Conservation (phyloP, 768 basidiomycete species). For the Collybia nuda region DNA sequence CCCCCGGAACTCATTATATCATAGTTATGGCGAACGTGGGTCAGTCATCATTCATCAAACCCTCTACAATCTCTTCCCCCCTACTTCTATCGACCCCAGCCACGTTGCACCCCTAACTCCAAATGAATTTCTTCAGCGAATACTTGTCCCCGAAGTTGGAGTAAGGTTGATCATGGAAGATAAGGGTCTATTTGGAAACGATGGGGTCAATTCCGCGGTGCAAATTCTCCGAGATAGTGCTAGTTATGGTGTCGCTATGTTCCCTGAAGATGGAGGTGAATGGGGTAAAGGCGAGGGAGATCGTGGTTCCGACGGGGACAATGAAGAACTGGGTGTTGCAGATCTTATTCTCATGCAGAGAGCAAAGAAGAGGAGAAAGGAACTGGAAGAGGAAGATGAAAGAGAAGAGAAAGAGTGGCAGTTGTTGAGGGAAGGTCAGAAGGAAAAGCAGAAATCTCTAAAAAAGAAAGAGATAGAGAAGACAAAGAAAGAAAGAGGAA, state of each 20-base stretch:
- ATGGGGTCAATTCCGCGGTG: constrained; percentile 45
- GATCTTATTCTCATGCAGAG: constrained; percentile 55
- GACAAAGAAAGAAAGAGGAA: constrained; percentile 10
- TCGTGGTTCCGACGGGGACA: constrained; percentile 16
- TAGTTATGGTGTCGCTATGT: constrained; percentile 84
- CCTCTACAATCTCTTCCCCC: constrained; percentile 74
- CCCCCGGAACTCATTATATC: constrained; percentile 3
- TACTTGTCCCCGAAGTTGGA: constrained; percentile 90
- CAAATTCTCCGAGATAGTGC: constrained; percentile 71
- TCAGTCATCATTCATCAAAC: constrained; percentile 79
- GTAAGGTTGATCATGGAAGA: constrained; percentile 83
- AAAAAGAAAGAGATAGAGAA: constrained; percentile 7
- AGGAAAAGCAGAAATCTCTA: constrained; percentile 4
- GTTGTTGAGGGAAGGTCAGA: constrained; percentile 13
- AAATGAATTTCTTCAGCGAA: constrained; percentile 75
- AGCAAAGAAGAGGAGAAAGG: constrained; percentile 49
- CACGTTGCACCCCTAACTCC: constrained; percentile 64
- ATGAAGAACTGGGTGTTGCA: constrained; percentile 40
- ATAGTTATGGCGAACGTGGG: constrained; percentile 85
- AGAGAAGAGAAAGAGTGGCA: constrained; percentile 11
- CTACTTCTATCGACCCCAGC: constrained; percentile 49
- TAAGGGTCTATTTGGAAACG: constrained; percentile 40
- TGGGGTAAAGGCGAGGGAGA: constrained; percentile 26
- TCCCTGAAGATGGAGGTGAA: constrained; percentile 65
- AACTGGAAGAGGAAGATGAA: constrained; percentile 38